Base-by-base conservation (phyloP, 164 flowering plant genomes). In the Pachysandra terminalis region DNA sequence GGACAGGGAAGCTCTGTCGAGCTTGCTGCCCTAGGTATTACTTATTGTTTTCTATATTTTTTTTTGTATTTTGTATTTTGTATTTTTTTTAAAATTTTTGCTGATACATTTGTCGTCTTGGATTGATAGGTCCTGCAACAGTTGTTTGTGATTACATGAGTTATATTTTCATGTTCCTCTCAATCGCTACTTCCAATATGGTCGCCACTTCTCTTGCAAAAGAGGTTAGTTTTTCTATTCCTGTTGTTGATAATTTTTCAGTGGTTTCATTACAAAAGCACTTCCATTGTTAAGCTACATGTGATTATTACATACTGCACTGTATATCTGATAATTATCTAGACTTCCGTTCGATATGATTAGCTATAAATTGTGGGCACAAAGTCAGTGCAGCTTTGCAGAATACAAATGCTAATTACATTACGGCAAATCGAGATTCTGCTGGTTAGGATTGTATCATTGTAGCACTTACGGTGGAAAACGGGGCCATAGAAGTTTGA, bases 1-100 rank as follows among this genome's bases (percentile, higher is more conserved):
- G 99, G 99, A 19, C 99, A 86, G 75, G 84, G 92, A 53, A 95
- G 98, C 78, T 90, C 97, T 2, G 12, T 86, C 53, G 98, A 96
- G 80, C 97, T 92, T 55, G 99, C 99, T 68, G 97, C 99, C 54
- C 77, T 95, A 75, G 99, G 97, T 89, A 79, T 26, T 13, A 9
- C 40, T 61, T 25, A 14, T 19, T 8, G 9, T n/a, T 10, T 53
- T 40, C 53, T 3, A 24, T 24, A 19, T 2, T 54, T 14, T 24
- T 52, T 21, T n/a, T 21, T 60, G 26, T 63, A n/a, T 65, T 62
- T 59, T 61, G 5, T 32, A 3, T 58, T 53, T 19, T 7, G 14
- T 27, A 48, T 12, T 51, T 17, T 19, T 32, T 23, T 41, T 24
- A 37, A 0, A 8, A 25, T 37, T 68, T 14, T 37, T 49, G 21